These are phyloP conservation scores for Coriolopsis trogii DNA, from an alignment of 1,284 basidiomycete genomes.

Conservation along the genomic window DNA sequence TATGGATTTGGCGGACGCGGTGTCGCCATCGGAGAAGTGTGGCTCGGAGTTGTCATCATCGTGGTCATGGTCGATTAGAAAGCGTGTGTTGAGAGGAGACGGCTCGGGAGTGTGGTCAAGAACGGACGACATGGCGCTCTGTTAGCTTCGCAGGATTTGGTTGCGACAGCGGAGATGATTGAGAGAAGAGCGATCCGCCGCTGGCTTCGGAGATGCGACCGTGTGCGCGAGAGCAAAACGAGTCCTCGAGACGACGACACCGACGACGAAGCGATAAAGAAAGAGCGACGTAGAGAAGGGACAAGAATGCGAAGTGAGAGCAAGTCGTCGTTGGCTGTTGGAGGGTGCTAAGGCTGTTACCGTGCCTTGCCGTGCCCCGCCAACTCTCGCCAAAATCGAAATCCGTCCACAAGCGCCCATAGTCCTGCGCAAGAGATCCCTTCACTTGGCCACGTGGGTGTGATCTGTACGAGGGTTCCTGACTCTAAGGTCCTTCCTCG, in stretches of 20 bases:
- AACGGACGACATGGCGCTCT: conserved; percentile 15
- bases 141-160: conserved; percentile 1
- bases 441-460: conserved; percentile 16
- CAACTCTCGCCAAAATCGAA: conserved; percentile 14
- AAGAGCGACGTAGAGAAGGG: not conserved
- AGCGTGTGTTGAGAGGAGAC: conserved; percentile 30
- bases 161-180: not conserved
- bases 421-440: not conserved
- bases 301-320: not conserved
- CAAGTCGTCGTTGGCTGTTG: not conserved
- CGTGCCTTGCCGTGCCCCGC: too few species aligned
- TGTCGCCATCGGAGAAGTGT: conserved; percentile 59
- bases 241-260: not conserved
- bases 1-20: conserved; percentile 80
- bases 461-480: conserved; percentile 7
- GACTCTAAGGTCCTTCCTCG: too few species aligned
- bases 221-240: not conserved
- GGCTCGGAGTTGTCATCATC: conserved; percentile 31
- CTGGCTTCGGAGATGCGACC: not conserved
- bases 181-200: not conserved
- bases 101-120: conserved; percentile 20
- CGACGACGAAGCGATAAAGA: not conserved
- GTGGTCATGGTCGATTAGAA: conserved; percentile 29
- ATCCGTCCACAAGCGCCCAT: conserved; percentile 2
- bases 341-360: conserved; percentile 4